Evolutionary conservation across 2,329 filamentous ascomycete species (phyloP).

Genomic region (Trichoderma sp.): DNA sequence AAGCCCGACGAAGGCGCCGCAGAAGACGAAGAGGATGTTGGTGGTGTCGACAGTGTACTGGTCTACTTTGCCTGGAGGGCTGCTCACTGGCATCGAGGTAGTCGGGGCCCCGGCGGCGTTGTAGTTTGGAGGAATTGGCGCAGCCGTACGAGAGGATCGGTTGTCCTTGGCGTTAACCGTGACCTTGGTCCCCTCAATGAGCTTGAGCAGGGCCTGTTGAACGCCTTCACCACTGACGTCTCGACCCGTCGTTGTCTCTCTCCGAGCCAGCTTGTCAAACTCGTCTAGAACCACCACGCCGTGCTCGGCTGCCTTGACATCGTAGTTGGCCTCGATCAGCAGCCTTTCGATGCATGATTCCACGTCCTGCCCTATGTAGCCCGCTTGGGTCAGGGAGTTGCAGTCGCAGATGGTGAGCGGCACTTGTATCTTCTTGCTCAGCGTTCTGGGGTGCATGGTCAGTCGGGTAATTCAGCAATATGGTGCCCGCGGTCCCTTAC

Average conservation of each 20-base stretch:
- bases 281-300: constrained; percentile 97
- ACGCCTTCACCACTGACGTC: constrained; percentile 97
- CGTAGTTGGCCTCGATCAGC: constrained; percentile 86
- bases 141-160: constrained; percentile 57
- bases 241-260: constrained; percentile 83
- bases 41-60: constrained; percentile 83
- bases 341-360: constrained; percentile 91
- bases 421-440: constrained; percentile 90
- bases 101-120: constrained; percentile 48
- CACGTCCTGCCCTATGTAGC: constrained; percentile 98
- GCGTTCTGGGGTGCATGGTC: constrained; percentile 62
- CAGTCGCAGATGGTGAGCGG: constrained; percentile 96
- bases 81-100: constrained; percentile 50
- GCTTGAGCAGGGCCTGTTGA: constrained; percentile 91
- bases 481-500: constrained; percentile 44
- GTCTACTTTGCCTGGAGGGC: constrained; percentile 56
- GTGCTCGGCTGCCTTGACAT: constrained; percentile 78
- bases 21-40: constrained; percentile 97
- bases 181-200: constrained; percentile 92
- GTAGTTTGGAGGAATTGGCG: constrained; percentile 58
- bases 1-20: constrained; percentile 89
- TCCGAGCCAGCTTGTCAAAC: constrained; percentile 93
- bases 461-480: not conserved
- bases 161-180: constrained; percentile 87
- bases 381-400: constrained; percentile 92